Conservation (phyloP, 75 land plant species). For the Picea glauca region DNA sequence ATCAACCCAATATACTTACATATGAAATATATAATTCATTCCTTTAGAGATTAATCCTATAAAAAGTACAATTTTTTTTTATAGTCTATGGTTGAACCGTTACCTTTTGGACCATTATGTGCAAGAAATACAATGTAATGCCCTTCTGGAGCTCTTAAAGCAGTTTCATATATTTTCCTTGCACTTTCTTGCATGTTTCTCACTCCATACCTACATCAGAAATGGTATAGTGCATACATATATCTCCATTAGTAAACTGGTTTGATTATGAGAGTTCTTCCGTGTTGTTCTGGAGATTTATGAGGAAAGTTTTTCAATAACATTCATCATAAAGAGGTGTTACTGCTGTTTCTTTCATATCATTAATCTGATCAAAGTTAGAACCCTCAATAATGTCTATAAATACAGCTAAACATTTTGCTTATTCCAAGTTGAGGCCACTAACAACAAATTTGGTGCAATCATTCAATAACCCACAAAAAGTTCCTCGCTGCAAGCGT, state of each 20-base stretch:
- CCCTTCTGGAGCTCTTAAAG: constrained; percentile 51
- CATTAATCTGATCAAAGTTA: background rate
- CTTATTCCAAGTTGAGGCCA: background rate
- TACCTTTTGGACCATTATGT: constrained; percentile 93
- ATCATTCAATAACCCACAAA: background rate
- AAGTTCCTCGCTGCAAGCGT: background rate
- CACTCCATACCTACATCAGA: constrained; percentile 3
- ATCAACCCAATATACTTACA: background rate
- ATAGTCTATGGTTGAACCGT: background rate
- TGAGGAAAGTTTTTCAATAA: background rate
- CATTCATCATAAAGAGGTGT: background rate
- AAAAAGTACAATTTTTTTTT: background rate
- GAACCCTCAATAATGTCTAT: background rate
- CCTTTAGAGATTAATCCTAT: background rate
- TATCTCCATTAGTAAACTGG: background rate
- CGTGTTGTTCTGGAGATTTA: background rate
- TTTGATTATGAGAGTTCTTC: background rate
- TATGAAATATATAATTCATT: background rate
- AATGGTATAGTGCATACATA: background rate
- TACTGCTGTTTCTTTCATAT: background rate
- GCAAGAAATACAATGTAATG: constrained; percentile 73
- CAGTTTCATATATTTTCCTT: constrained; percentile 55
- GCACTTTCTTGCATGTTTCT: constrained; percentile 66
- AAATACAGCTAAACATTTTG: background rate
- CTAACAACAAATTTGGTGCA: background rate